phyloP scores from a whole-genome alignment of 1,284 basidiomycete genomes.

The Boletus semigastroideus region DNA sequence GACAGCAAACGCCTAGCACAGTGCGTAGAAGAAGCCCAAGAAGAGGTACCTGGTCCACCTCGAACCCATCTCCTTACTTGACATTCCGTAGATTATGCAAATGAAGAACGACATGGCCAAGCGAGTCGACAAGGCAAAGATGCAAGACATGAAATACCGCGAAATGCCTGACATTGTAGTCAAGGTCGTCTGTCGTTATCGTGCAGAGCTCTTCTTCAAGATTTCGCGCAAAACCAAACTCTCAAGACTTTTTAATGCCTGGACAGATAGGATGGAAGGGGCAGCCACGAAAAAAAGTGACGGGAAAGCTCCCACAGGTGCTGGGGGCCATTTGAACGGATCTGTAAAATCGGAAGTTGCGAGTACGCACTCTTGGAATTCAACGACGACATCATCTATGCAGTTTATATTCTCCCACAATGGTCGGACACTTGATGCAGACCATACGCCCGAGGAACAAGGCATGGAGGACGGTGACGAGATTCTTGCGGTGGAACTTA shows the following conservation, averaged over 20 bases:
- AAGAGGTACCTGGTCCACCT: slow-evolving; percentile 53
- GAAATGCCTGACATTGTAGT: slow-evolving; percentile 81
- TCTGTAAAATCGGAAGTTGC: slow-evolving; percentile 46
- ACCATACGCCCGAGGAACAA: slow-evolving; percentile 80
- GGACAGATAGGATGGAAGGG: slow-evolving; percentile 81
- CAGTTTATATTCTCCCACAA: slow-evolving; percentile 82
- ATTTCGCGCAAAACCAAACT: slow-evolving; percentile 84
- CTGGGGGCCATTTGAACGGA: slow-evolving; percentile 43
- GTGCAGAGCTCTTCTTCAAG: slow-evolving; percentile 85
- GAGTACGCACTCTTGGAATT: slow-evolving; percentile 34
- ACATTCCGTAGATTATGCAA: slow-evolving; percentile 54
- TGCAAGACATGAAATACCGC: slow-evolving; percentile 72
- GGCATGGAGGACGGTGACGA: slow-evolving; percentile 83
- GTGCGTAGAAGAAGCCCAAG: slow-evolving; percentile 78
- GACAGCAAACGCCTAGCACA: slow-evolving; percentile 75
- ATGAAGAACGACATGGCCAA: slow-evolving; percentile 77
- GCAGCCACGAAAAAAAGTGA: slow-evolving; percentile 42
- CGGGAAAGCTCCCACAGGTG: slow-evolving; percentile 26
- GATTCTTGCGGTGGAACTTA: slow-evolving; percentile 80
- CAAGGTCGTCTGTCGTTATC: slow-evolving; percentile 82
- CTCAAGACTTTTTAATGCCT: slow-evolving; percentile 75
- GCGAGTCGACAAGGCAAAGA: slow-evolving; percentile 69
- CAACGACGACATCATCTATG: slow-evolving; percentile 41
- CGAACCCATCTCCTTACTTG: slow-evolving; percentile 7
- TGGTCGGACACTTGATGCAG: slow-evolving; percentile 68